A percentile compares a stretch with the other conserved stretches of the same genome.
Evolutionary conservation across 306 rosid genomes (phyloP).

Genomic region (Geum urbanum): DNA sequence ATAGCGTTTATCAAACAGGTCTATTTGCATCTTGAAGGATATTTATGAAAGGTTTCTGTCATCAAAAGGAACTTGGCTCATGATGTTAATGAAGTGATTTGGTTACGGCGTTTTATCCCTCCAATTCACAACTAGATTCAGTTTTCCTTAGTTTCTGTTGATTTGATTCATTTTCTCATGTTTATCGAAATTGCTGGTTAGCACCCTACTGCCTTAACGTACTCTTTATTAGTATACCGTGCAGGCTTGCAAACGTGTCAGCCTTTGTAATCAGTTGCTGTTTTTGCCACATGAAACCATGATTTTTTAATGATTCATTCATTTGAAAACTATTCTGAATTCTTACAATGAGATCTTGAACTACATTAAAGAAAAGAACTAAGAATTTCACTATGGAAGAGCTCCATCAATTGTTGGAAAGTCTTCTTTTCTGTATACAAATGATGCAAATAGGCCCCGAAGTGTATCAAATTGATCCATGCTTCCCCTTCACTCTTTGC

Average conservation of each 20-base stretch:
- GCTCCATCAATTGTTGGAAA: constrained; percentile 17
- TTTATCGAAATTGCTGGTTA: background rate
- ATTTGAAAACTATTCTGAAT: background rate
- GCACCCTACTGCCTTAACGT: background rate
- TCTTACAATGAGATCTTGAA: constrained; percentile 6
- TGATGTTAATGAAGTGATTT: background rate
- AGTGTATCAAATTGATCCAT: background rate
- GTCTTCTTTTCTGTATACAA: background rate
- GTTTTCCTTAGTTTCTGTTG: background rate
- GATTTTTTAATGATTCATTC: background rate
- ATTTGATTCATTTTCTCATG: background rate
- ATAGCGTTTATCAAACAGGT: background rate
- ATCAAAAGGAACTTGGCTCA: background rate
- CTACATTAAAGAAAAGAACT: constrained; percentile 14
- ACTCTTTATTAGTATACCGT: background rate
- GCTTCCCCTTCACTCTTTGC: constrained; percentile 3
- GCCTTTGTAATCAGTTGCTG: background rate
- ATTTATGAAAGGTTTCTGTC: background rate
- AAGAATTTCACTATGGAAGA: constrained; percentile 10
- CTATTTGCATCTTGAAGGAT: background rate
- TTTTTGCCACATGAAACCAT: constrained; percentile 9
- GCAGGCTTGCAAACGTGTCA: constrained; percentile 1
- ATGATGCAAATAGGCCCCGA: constrained; percentile 3
- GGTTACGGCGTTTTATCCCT: background rate
- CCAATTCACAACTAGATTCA: background rate